Percentiles rank a stretch among this genome's conserved stretches.
Evolutionary conservation across 2,329 filamentous ascomycete species (phyloP).

Genomic region (Helotiales sp.): DNA sequence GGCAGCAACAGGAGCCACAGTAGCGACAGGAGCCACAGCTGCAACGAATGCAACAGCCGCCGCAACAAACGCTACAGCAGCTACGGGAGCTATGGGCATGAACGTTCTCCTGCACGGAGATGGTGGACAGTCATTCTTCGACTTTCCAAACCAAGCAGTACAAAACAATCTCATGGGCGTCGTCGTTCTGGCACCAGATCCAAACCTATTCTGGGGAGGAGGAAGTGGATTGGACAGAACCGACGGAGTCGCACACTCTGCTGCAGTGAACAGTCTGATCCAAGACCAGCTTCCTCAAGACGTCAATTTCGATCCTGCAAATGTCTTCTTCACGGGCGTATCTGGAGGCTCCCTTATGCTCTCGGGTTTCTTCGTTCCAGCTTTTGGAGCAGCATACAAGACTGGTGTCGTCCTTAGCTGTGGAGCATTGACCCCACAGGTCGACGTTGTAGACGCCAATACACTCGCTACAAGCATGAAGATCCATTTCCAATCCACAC

Average conservation of each 20-base stretch:
- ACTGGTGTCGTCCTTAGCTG: conserved; percentile 56
- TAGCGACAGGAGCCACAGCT: neutral
- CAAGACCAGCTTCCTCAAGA: conserved; percentile 49
- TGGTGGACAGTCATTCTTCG: conserved; percentile 66
- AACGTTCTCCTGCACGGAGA: conserved; percentile 62
- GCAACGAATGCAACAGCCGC: neutral
- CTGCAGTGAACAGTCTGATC: conserved; percentile 55
- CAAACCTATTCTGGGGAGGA: conserved; percentile 59
- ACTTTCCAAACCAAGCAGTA: conserved; percentile 77
- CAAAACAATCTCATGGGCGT: conserved; percentile 75
- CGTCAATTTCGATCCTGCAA: conserved; percentile 51
- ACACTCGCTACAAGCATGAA: conserved; percentile 46
- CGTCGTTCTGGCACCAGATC: conserved; percentile 61
- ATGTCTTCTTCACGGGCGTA: conserved; percentile 59
- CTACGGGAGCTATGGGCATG: conserved; percentile 45
- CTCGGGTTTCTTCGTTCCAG: conserved; percentile 57
- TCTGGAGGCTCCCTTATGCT: conserved; percentile 55
- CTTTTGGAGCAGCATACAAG: conserved; percentile 38
- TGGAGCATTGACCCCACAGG: conserved; percentile 54
- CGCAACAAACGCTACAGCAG: no score
- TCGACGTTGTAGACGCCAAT: conserved; percentile 45
- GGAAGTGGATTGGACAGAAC: conserved; percentile 51
- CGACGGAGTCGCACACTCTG: conserved; percentile 55
- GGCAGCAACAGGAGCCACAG: no score
- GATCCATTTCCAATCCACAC: conserved; percentile 58